Base-by-base conservation (phyloP, 352 stramenopile species). In the Phytopythium vexans region DNA sequence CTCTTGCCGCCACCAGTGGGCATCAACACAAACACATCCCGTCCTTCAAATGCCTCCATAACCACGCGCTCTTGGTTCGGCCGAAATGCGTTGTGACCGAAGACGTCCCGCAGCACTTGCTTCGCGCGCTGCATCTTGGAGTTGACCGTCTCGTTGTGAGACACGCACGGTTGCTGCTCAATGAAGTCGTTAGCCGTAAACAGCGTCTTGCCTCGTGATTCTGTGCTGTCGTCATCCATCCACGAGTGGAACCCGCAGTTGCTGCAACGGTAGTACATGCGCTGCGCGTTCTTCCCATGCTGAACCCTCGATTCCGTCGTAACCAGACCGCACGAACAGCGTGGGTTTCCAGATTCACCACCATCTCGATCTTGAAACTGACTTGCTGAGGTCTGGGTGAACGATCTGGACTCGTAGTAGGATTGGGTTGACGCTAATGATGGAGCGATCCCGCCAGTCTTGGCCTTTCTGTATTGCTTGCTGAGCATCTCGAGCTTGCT, bases 21-120 rank as follows among this genome's bases (percentile, higher is more conserved):
- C 96, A 99, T 99, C 8, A 99, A 73, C 9, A 99, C 95, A 63
- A 99, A 99, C 15, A 98, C 92, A 70, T 99, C 97, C 15, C 80
- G 72, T 8, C 89, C 77, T 45, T 73, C 65, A 60, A 99, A 92
- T 27, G 94, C 82, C 49, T 94, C 82, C 73, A 97, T 77, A 45
- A 99, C 92, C 44, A 98, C 88, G 34, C 96, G 77, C 49, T 98
- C 78, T 79, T 99, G 97, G 48, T 97, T 97, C 10, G 82, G 75
- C 35, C 97, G 92, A 72, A 99, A 99, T 6, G 79, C 77, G 41
- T 88, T 84, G 81, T 99, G 97, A 16, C 96, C 96, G 77, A 99
- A 99, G 34, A 98, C 76, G 46, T 95, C 85, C 9, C 81, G 72
- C 42, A 95, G 64, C 40, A 95, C 72, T 41, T 63, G 60, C 52